Base-by-base conservation (phyloP, 495 filamentous ascomycete species). In the Neurospora tetrasperma region DNA sequence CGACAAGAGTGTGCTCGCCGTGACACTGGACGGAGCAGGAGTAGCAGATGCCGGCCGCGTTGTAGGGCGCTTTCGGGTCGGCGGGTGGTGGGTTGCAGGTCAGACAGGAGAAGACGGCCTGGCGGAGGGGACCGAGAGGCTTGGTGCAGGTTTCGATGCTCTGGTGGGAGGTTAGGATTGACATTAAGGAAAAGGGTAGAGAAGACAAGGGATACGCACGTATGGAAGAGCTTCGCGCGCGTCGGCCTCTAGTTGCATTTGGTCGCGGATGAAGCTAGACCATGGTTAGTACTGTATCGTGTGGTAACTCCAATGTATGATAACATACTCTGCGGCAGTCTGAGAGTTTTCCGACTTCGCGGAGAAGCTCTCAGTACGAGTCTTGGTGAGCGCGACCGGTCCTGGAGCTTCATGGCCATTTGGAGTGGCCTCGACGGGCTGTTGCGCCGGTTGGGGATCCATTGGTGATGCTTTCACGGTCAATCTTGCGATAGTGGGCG, bases 21-120 rank as follows among this genome's bases (percentile, higher is more conserved):
- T 99, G 96, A 80, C 96, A 99, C 75, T 93, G 89, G 43, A 99
- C 96, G 20, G 93, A 97, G 85, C 96, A 99, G 31, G 93, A 91
- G 77, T 99, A 99, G 84, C 96, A 99, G 73, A 99, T 89, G 27
- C 90, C 96, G 9, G 94, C 96, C 5, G 92, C 85, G 16, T 84
- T 88, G 81, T 90, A 93, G n/a, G 87, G 76, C 8, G 89, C 88
- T 70, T 87, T 84, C 5, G 86, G 76, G 48, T 88, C 85, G 5
- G 83, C 71, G 12, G 92, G 89, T 23, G 93, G 89, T 41, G 96
- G 94, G 75, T 94, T 95, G 85, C 96, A 98, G 66, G 96, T 97
- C 44, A 97, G 82, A 74, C 96, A 98, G 68, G 95, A 90, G 76
- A 94, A 99, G 35, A 98, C 87, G 42, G 81, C 89, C 80, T 99